Evolutionary conservation across 352 stramenopile species (phyloP).

Genomic region (Phytophthora niederhauseri): DNA sequence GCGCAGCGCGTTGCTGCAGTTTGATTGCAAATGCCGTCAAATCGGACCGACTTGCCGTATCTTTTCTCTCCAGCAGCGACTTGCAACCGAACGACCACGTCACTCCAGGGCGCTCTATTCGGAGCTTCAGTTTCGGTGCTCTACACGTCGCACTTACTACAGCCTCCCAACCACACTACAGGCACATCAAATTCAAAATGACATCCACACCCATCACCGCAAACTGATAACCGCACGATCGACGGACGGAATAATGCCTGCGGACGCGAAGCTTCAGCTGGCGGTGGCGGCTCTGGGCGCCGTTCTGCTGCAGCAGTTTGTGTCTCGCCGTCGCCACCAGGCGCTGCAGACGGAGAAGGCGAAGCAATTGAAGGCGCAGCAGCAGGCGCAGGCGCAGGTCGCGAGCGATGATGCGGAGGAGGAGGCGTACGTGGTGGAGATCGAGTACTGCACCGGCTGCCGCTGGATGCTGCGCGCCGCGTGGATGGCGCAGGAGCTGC

Average conservation of each 20-base stretch:
- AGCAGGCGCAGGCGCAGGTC: constrained; percentile 8
- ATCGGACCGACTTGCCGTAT: constrained; percentile 6
- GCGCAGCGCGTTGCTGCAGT: constrained; percentile 20
- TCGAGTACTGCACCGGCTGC: constrained; percentile 93
- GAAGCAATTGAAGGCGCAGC: constrained; percentile 16
- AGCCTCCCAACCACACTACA: neutral
- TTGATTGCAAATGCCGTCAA: constrained; percentile 32
- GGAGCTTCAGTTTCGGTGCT: constrained; percentile 20
- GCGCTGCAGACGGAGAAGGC: constrained; percentile 1
- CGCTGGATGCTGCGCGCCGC: constrained; percentile 89
- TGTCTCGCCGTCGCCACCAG: constrained; percentile 21
- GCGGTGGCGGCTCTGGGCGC: constrained; percentile 35
- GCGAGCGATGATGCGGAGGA: neutral
- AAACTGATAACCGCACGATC: constrained; percentile 12
- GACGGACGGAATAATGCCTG: constrained; percentile 9
- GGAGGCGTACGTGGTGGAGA: constrained; percentile 75
- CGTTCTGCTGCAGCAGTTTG: constrained; percentile 56
- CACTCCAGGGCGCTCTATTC: constrained; percentile 21
- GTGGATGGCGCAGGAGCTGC: constrained; percentile 92
- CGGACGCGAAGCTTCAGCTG: constrained; percentile 29
- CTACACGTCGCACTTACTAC: constrained; percentile 16
- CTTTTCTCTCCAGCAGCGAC: constrained; percentile 12
- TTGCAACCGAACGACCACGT: constrained; percentile 30
- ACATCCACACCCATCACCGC: constrained; percentile 17
- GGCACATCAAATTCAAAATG: neutral